A percentile compares a stretch with the other conserved stretches of the same genome.
These are phyloP conservation scores for Fusarium sterilihyphosum DNA, from an alignment of 2,329 filamentous ascomycete species.

Conservation along the genomic window DNA sequence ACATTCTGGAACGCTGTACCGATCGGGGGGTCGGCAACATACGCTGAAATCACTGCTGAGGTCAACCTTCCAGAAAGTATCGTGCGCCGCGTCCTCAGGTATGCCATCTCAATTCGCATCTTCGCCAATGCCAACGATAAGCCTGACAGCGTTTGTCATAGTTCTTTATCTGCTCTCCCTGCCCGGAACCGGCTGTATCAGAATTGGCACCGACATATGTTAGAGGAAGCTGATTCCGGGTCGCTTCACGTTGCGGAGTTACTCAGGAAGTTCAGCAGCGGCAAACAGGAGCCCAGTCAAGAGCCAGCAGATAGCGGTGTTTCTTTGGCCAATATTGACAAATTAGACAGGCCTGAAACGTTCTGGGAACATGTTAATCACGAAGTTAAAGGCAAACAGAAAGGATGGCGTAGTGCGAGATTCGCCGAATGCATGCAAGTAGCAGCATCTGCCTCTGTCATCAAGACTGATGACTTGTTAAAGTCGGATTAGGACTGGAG, in stretches of 20 bases:
- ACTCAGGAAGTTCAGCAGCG: constrained; percentile 45
- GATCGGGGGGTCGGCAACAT: constrained; percentile 29
- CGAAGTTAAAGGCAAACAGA: constrained; percentile 25
- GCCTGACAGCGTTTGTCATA: constrained; percentile 44
- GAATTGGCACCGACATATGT: constrained; percentile 43
- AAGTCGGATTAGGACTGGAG: constrained; percentile 36
- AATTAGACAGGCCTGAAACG: not conserved
- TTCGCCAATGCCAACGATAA: constrained; percentile 37
- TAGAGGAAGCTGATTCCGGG: constrained; percentile 48
- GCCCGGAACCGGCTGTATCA: constrained; percentile 42
- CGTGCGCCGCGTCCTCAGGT: constrained; percentile 50
- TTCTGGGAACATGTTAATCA: constrained; percentile 28
- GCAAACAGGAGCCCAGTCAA: constrained; percentile 44
- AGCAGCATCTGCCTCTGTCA: not conserved
- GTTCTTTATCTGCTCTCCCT: constrained; percentile 48
- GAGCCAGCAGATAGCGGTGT: constrained; percentile 48
- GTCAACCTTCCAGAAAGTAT: constrained; percentile 51
- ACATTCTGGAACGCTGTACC: constrained; percentile 39
- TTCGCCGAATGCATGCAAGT: constrained; percentile 33
- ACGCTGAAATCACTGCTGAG: constrained; percentile 41
- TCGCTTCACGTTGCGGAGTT: constrained; percentile 45
- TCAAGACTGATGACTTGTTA: constrained; percentile 18
- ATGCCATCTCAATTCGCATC: constrained; percentile 50
- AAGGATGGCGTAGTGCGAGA: constrained; percentile 15
- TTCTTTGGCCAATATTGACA: constrained; percentile 39